These are phyloP conservation scores for Teratosphaeria zuluensis DNA, from an alignment of 2,329 filamentous ascomycete genomes.

Conservation along the genomic window DNA sequence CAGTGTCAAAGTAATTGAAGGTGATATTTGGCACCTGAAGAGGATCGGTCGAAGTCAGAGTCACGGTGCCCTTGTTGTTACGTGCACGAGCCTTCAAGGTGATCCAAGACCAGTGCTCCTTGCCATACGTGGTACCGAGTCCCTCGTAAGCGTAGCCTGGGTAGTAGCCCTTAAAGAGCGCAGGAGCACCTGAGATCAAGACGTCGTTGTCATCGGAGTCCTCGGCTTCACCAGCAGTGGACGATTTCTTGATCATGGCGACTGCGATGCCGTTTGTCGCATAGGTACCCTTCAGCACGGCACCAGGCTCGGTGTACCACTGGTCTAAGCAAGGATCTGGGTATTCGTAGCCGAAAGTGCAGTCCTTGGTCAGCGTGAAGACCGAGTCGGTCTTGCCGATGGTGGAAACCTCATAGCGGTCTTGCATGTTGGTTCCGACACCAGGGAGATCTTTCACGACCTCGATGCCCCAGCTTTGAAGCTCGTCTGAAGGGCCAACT, in stretches of 20 bases:
- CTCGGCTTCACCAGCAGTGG: constrained; percentile 18
- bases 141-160: constrained; percentile 40
- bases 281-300: constrained; percentile 31
- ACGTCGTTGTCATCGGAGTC: constrained; percentile 42
- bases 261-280: constrained; percentile 45
- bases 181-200: constrained; percentile 46
- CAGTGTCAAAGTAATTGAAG: constrained; percentile 50
- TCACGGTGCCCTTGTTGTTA: constrained; percentile 49
- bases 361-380: constrained; percentile 16
- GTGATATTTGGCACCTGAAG: constrained; percentile 53
- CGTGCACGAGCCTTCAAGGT: constrained; percentile 50
- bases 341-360: constrained; percentile 26
- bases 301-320: constrained; percentile 28
- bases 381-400: constrained; percentile 34
- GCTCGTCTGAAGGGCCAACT: constrained; percentile 45
- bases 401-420: constrained; percentile 48
- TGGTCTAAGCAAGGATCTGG: constrained; percentile 35
- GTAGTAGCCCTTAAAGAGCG: constrained; percentile 32
- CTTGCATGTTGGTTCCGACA: constrained; percentile 54
- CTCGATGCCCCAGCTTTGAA: constrained; percentile 43
- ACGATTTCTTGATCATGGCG: constrained; percentile 34
- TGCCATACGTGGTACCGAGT: constrained; percentile 13
- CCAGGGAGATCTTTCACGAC: constrained; percentile 48
- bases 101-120: constrained; percentile 30
- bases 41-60: constrained; percentile 38